These are phyloP conservation scores for Dianthus caryophyllus DNA, from an alignment of 148 eudicot genomes.

Conservation along the genomic window DNA sequence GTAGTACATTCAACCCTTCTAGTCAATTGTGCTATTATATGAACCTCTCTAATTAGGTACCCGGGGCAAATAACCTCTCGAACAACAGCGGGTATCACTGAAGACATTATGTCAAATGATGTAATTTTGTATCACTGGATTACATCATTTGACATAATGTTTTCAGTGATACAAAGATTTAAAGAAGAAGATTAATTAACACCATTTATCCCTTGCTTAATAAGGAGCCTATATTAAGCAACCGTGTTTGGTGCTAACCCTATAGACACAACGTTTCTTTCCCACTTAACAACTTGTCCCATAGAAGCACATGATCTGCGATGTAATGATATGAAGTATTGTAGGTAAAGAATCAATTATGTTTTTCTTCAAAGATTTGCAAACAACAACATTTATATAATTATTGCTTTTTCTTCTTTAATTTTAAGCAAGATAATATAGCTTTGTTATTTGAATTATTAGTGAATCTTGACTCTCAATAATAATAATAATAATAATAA, in stretches of 20 bases:
- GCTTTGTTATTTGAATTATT: neutral
- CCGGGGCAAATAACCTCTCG: no score
- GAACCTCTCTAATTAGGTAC: no score
- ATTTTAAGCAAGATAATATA: no score
- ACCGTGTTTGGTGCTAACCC: neutral
- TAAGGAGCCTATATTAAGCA: neutral
- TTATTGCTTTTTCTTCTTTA: no score
- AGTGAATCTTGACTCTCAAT: no score
- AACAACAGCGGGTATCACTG: no score
- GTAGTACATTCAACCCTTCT: no score
- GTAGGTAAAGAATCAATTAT: neutral
- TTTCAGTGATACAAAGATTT: neutral
- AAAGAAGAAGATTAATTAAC: neutral
- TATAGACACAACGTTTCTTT: neutral
- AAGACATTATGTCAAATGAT: no score
- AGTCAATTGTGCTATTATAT: no score
- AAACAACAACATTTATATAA: neutral
- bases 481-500: no score
- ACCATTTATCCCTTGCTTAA: neutral
- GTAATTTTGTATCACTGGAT: no score
- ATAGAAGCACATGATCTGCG: neutral
- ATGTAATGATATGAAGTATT: neutral
- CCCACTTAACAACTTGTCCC: neutral
- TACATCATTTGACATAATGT: neutral
- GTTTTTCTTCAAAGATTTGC: neutral